Percentiles rank a stretch among this genome's conserved stretches.
Evolutionary conservation across 192 early-diverging fungal genomes (phyloP).

Genomic region (Kappamyces sp.): DNA sequence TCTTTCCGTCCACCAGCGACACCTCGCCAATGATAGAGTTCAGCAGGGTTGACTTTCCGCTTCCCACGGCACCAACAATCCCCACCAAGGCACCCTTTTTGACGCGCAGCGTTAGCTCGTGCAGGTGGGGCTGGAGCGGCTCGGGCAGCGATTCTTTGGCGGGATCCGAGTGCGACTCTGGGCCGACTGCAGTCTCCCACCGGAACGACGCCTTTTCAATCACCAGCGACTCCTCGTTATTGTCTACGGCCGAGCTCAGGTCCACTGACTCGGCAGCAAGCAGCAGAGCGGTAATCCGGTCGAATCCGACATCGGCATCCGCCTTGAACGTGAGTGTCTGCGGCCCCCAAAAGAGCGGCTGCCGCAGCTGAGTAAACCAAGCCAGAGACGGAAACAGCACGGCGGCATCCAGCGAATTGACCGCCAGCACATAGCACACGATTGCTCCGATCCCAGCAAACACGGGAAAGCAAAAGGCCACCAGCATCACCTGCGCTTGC

Average conservation of each 20-base stretch:
- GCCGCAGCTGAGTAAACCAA: slow-evolving; percentile 35
- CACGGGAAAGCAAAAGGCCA: background rate
- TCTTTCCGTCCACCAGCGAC: slow-evolving; percentile 42
- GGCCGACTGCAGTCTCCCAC: slow-evolving; percentile 38
- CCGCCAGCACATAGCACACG: slow-evolving; percentile 29
- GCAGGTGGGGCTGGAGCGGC: background rate
- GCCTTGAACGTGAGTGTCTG: slow-evolving; percentile 14
- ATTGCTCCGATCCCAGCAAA: slow-evolving; percentile 18
- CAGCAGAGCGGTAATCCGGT: slow-evolving; percentile 27
- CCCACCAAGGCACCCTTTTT: slow-evolving; percentile 52
- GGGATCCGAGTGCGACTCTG: background rate
- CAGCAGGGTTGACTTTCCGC: slow-evolving; percentile 71
- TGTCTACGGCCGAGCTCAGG: background rate
- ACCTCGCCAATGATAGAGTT: slow-evolving; percentile 71
- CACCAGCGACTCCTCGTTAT: slow-evolving; percentile 31
- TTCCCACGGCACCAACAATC: slow-evolving; percentile 66
- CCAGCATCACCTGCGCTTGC: background rate
- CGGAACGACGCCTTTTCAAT: slow-evolving; percentile 48
- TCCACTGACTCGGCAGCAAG: slow-evolving; percentile 43
- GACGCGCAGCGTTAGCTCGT: slow-evolving; percentile 19
- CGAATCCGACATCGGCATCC: slow-evolving; percentile 21
- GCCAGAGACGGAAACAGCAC: slow-evolving; percentile 36
- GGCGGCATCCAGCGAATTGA: slow-evolving; percentile 22
- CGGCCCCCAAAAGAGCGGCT: slow-evolving; percentile 26
- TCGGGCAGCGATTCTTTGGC: no score